Evolutionary conservation across 1,139 yeast genomes (phyloP).

Genomic region (Zhuliangozyma parablackwelliae): DNA sequence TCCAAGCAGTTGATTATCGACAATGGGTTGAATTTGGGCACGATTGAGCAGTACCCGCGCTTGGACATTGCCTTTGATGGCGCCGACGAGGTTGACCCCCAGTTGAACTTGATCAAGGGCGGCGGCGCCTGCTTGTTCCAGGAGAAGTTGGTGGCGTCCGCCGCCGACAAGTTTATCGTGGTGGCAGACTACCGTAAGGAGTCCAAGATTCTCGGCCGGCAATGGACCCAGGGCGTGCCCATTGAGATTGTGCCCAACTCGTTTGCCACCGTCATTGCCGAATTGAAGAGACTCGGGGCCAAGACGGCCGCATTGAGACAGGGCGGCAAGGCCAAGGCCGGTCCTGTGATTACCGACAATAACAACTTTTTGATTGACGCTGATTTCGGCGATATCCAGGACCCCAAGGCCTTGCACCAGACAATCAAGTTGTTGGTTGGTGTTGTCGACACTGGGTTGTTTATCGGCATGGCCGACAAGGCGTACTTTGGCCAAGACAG

Average conservation of each 20-base stretch:
- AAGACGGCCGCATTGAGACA: conserved; percentile 63
- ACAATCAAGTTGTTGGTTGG: conserved; percentile 78
- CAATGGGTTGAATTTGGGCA: conserved; percentile 74
- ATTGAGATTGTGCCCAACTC: conserved; percentile 93
- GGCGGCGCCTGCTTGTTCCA: conserved; percentile 98
- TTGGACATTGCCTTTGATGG: conserved; percentile 96
- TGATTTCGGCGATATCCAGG: conserved; percentile 74
- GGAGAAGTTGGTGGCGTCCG: conserved; percentile 87
- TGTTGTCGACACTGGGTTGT: conserved; percentile 95
- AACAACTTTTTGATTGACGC: conserved; percentile 92
- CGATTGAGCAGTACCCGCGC: conserved; percentile 74
- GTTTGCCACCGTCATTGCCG: conserved; percentile 67
- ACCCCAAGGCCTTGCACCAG: conserved; percentile 56
- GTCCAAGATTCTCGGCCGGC: conserved; percentile 61
- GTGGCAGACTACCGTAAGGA: conserved; percentile 92
- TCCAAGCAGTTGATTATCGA: conserved; percentile 79
- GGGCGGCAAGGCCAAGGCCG: conserved; percentile 92
- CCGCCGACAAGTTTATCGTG: conserved; percentile 71
- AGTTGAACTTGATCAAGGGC: conserved; percentile 87
- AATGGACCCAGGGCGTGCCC: conserved; percentile 91
- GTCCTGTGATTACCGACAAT: conserved; percentile 97
- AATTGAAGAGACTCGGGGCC: conserved; percentile 66
- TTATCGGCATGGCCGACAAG: conserved; percentile 63
- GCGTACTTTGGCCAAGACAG: conserved; percentile 86
- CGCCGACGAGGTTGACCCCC: conserved; percentile 90